Conservation (phyloP, 306 rosid genomes). For the Phaseolus lunatus region DNA sequence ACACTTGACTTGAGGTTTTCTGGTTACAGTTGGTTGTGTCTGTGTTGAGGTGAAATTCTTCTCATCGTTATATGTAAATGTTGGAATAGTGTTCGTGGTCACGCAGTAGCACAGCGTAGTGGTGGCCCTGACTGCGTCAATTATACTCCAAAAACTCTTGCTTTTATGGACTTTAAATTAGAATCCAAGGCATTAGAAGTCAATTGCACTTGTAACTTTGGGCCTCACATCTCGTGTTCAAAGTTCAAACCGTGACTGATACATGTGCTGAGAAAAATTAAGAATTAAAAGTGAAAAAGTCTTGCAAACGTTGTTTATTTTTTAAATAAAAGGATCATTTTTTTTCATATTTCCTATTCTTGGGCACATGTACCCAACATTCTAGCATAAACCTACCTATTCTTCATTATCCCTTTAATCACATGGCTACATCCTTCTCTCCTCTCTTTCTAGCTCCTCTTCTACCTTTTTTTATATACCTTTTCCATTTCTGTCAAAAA, state of each 20-base stretch:
- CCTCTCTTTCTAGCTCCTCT: conserved; percentile 1
- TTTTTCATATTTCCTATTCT: background rate
- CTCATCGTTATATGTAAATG: background rate
- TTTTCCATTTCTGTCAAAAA: background rate
- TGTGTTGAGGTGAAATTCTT: background rate
- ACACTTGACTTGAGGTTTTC: conserved; percentile 36
- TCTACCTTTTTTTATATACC: background rate
- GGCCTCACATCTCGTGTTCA: conserved; percentile 22
- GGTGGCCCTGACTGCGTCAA: conserved; percentile 48
- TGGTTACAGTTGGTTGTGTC: conserved; percentile 22
- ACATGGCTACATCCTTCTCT: conserved; percentile 35
- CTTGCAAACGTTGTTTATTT: background rate
- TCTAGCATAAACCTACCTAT: conserved; percentile 19
- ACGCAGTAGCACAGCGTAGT: background rate
- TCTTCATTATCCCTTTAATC: conserved; percentile 31
- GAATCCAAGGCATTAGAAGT: conserved; percentile 45
- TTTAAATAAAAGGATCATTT: background rate
- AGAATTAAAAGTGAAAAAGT: conserved; percentile 7
- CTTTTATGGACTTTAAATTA: conserved; percentile 35
- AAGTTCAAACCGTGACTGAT: background rate
- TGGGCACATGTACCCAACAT: conserved; percentile 40
- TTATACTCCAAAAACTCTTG: conserved; percentile 24
- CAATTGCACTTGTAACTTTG: conserved; percentile 28
- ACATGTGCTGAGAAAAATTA: conserved; percentile 1
- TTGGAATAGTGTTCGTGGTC: conserved; percentile 17